Evolutionary conservation across 2,329 filamentous ascomycete species (phyloP), one percentile per base, ranked within the genome.

Genomic region (Apiospora hydei): DNA sequence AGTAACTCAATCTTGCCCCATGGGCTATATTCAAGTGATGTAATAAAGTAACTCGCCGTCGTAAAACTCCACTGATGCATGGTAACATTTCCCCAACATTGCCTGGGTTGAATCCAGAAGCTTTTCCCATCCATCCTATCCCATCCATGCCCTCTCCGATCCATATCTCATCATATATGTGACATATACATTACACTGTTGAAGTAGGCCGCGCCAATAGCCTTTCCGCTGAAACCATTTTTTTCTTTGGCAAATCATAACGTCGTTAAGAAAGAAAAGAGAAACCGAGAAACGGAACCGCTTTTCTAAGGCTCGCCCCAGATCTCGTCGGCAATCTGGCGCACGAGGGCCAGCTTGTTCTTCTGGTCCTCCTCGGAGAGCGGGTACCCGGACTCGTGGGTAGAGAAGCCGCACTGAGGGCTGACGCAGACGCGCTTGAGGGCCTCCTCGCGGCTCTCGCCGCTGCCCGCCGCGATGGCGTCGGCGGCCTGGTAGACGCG

Each of bases 341-440:
- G 88, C 24, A 95, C 91, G 70, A 95, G 83, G 75, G 88, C 85
- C 77, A 95, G 82, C 85, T 95, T 95, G 81, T 88, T 89, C 83
- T 89, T 89, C 90, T 95, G 92, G 74, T 93, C 92, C 66, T 93
- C 88, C 74, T 89, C 85, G 30, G 86, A 88, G 70, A 95, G 85
- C 18, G 89, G 87, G 78, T 95, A 94, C 0, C 93, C 93, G 77
- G 88, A 90, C 76, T 92, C 90, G 79, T 95, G 93, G 47, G 90
- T 93, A 47, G 92, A 93, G 81, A 93, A 93, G 7, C 91, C 91
- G 79, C 91, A 93, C 83, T 94, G 92, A 0, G 92, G 92, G 78
- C 90, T 92, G 24, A 94, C 87, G 71, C 87, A 87, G 67, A 95
- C 83, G 76, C 91, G 88, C 81, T 92, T 87, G 16, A 95, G 84